phyloP scores from a whole-genome alignment of 441 rosid species.

The Erysimum cheiri region DNA sequence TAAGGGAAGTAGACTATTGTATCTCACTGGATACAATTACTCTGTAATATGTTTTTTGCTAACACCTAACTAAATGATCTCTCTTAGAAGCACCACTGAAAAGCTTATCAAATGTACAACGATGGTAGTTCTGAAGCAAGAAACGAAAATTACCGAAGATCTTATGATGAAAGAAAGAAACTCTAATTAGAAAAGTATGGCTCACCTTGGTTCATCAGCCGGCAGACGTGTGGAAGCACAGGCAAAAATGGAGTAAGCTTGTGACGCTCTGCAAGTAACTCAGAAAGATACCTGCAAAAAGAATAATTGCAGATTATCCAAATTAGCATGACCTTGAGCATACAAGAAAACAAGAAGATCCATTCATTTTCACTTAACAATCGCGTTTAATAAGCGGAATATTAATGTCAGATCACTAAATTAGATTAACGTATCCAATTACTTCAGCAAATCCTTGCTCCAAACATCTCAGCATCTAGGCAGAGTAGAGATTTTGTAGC shows the following conservation, averaged over 20 bases:
- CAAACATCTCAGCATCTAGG: constrained; percentile 15
- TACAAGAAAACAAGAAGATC: constrained; percentile 24
- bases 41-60: neutral
- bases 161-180: constrained; percentile 25
- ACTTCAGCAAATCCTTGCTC: constrained; percentile 14
- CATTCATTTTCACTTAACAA: constrained; percentile 10
- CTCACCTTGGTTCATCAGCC: constrained; percentile 89
- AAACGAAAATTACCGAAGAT: neutral
- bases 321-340: constrained; percentile 32
- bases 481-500: constrained; percentile 4
- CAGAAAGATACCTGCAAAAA: constrained; percentile 74
- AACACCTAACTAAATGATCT: constrained; percentile 26
- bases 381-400: neutral
- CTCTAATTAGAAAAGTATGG: constrained; percentile 22
- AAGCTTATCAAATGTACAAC: constrained; percentile 12
- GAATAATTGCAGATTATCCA: constrained; percentile 17
- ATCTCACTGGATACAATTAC: constrained; percentile 13
- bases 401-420: constrained; percentile 2
- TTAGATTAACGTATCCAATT: constrained; percentile 6
- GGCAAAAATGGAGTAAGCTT: constrained; percentile 79
- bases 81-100: constrained; percentile 9
- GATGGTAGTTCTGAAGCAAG: neutral
- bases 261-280: constrained; percentile 76
- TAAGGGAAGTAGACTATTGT: constrained; percentile 4
- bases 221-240: constrained; percentile 71